Conservation (phyloP, 805 yeast genomes). For the Starmerella sp. region DNA sequence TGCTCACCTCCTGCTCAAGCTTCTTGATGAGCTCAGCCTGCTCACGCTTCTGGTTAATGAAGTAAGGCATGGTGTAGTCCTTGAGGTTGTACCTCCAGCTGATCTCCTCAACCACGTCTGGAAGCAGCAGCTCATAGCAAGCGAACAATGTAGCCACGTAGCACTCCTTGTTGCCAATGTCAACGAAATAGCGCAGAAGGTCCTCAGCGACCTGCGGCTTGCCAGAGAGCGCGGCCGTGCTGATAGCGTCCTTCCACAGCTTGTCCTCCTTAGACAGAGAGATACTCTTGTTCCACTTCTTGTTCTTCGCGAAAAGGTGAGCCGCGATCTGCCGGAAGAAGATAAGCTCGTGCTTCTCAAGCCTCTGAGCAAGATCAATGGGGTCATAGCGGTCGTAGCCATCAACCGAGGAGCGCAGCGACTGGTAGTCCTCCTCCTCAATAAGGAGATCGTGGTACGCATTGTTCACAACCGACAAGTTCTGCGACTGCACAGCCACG, state of each 20-base stretch:
- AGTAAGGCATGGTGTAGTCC: constrained; percentile 85
- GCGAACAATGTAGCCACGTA: constrained; percentile 80
- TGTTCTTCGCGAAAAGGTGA: constrained; percentile 80
- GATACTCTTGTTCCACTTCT: constrained; percentile 85
- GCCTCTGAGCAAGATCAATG: constrained; percentile 79
- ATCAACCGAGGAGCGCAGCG: constrained; percentile 77
- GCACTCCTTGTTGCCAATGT: constrained; percentile 92
- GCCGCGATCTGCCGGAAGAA: constrained; percentile 97
- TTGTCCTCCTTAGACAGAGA: constrained; percentile 82
- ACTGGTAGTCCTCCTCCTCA: constrained; percentile 92
- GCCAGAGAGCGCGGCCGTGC: constrained; percentile 76
- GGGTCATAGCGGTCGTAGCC: constrained; percentile 86
- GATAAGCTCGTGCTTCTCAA: constrained; percentile 80
- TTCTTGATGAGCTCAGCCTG: constrained; percentile 57
- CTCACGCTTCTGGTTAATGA: constrained; percentile 72
- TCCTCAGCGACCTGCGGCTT: constrained; percentile 79
- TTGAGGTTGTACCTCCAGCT: constrained; percentile 80
- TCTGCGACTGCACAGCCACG: constrained; percentile 80
- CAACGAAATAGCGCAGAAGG: constrained; percentile 80
- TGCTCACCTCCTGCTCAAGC: constrained; percentile 56
- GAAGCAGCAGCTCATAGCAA: constrained; percentile 67
- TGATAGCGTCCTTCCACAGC: constrained; percentile 89
- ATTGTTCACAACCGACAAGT: constrained; percentile 79
- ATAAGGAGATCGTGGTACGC: constrained; percentile 92
- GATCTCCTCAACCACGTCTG: constrained; percentile 77